These are phyloP conservation scores for Rhodofomes roseus DNA, from an alignment of 1,284 basidiomycete genomes.

Conservation along the genomic window DNA sequence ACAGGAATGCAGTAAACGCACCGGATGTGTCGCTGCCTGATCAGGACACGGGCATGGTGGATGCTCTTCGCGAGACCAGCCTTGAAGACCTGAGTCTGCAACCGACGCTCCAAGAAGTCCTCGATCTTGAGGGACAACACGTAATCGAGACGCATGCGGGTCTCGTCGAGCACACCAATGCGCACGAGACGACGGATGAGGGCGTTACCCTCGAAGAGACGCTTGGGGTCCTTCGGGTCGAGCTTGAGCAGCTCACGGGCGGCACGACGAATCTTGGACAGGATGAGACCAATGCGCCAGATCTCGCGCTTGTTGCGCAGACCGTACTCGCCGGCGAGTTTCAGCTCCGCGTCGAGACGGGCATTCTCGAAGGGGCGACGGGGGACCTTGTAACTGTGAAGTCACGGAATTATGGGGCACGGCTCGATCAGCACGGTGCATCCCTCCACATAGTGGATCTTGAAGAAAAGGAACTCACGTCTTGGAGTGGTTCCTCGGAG, in stretches of 20 bases:
- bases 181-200: conserved; percentile 98
- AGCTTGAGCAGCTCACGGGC: conserved; percentile 99
- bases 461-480: conserved; percentile 71
- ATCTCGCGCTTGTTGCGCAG: conserved; percentile 99
- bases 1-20: conserved; percentile 34
- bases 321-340: conserved; percentile 99
- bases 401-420: conserved; percentile 52
- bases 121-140: conserved; percentile 98
- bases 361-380: conserved; percentile 97
- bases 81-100: conserved; percentile 99
- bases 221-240: conserved; percentile 99
- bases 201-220: conserved; percentile 99
- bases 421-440: conserved; percentile 59
- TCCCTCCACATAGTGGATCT: conserved; percentile 69
- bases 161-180: conserved; percentile 99
- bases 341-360: conserved; percentile 98
- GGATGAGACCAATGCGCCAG: conserved; percentile 97
- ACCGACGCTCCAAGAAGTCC: conserved; percentile 98
- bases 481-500: conserved; percentile 85
- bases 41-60: conserved; percentile 98
- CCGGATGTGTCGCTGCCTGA: conserved; percentile 96
- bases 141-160: conserved; percentile 99
- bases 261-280: conserved; percentile 99
- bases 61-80: conserved; percentile 96
- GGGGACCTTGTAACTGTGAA: conserved; percentile 92